Conservation (phyloP, 2,329 filamentous ascomycete species). For the Onygenales sp. region DNA sequence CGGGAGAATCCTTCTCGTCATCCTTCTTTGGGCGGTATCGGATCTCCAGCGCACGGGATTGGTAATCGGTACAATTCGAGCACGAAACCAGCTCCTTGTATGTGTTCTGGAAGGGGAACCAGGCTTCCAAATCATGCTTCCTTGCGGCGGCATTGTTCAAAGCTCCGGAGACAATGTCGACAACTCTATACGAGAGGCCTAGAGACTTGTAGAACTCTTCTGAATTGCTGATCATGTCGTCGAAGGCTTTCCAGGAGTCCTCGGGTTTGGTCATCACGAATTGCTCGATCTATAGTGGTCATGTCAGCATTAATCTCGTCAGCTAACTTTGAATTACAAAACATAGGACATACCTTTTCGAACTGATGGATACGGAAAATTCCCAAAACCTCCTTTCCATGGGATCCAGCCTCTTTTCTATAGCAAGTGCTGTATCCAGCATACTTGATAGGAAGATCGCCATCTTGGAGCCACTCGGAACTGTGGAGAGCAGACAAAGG, state of each 20-base stretch:
- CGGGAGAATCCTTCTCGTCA: slow-evolving; percentile 9
- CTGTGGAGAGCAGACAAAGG: slow-evolving; percentile 88
- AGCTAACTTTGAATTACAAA: slow-evolving; percentile 1
- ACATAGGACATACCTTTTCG: slow-evolving; percentile 56
- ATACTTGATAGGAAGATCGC: slow-evolving; percentile 83
- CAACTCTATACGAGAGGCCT: slow-evolving; percentile 79
- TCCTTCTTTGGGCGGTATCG: slow-evolving; percentile 80
- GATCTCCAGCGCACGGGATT: slow-evolving; percentile 87
- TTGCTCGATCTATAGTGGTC: slow-evolving; percentile 53
- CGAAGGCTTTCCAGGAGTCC: slow-evolving; percentile 86
- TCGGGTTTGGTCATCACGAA: slow-evolving; percentile 76
- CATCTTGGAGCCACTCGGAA: slow-evolving; percentile 80
- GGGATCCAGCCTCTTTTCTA: slow-evolving; percentile 86
- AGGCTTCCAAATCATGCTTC: slow-evolving; percentile 93
- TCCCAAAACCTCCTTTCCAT: slow-evolving; percentile 91
- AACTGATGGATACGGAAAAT: slow-evolving; percentile 98
- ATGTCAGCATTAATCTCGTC: slow-evolving; percentile 6
- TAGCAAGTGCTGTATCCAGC: slow-evolving; percentile 93
- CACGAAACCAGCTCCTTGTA: slow-evolving; percentile 98
- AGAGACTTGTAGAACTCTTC: slow-evolving; percentile 95
- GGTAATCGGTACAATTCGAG: slow-evolving; percentile 97
- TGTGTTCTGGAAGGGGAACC: slow-evolving; percentile 92
- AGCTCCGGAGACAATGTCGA: slow-evolving; percentile 91
- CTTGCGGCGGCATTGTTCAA: slow-evolving; percentile 82
- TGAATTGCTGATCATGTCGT: slow-evolving; percentile 81